phyloP scores from a whole-genome alignment of 2,329 filamentous ascomycete species.

The Corynespora cassiicola region DNA sequence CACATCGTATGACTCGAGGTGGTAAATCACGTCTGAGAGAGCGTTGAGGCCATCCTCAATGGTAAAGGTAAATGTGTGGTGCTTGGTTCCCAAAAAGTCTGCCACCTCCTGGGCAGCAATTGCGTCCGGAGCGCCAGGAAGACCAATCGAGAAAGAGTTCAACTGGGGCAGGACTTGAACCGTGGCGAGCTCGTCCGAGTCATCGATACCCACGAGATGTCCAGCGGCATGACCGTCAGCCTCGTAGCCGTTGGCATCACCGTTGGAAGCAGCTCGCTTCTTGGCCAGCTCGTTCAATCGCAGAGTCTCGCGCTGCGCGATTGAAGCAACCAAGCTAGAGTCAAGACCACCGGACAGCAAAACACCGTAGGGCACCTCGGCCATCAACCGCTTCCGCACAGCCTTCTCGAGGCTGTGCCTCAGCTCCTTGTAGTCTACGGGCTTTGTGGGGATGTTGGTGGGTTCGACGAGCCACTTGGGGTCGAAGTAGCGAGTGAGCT shows the following conservation, averaged over 20 bases:
- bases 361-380: conserved; percentile 97
- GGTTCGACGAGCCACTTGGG: conserved; percentile 89
- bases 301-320: conserved; percentile 90
- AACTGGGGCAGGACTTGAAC: conserved; percentile 92
- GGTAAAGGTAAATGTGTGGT: conserved; percentile 98
- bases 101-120: conserved; percentile 91
- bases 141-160: conserved; percentile 98
- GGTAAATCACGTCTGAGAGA: conserved; percentile 95
- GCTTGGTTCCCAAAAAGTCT: conserved; percentile 95
- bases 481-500: conserved; percentile 86
- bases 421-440: conserved; percentile 83
- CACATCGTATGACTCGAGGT: conserved; percentile 97
- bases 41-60: conserved; percentile 97
- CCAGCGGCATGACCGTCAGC: conserved; percentile 28
- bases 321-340: conserved; percentile 92
- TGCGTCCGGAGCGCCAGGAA: conserved; percentile 91
- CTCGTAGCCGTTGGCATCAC: conserved; percentile 53
- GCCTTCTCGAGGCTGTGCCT: conserved; percentile 85
- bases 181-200: conserved; percentile 86
- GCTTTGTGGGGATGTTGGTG: conserved; percentile 75
- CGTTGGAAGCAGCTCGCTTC: conserved; percentile 53
- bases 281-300: conserved; percentile 72
- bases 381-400: conserved; percentile 97
- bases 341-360: conserved; percentile 93
- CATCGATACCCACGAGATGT: conserved; percentile 89